Percentiles rank a stretch among this genome's conserved stretches.
Evolutionary conservation across 2,329 filamentous ascomycete genomes (phyloP).

Genomic region (Berkeleyomyces basicola): DNA sequence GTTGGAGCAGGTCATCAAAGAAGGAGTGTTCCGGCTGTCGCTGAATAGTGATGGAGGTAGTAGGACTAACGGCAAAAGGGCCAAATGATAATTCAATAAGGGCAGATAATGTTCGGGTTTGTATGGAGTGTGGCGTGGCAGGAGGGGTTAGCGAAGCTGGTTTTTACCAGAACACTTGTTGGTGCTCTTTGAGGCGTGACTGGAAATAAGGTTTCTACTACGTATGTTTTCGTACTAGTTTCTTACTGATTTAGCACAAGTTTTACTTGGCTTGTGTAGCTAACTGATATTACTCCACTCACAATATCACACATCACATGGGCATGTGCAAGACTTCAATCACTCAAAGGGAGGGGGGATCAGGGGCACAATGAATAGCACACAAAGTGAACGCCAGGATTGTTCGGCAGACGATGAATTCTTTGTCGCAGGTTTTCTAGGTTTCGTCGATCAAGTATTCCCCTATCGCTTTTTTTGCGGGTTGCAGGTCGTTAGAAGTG

Average conservation of each 20-base stretch:
- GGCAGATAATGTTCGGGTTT: neutral
- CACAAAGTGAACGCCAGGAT: too few relatives aligned
- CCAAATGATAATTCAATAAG: neutral
- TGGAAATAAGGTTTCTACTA: too few relatives aligned
- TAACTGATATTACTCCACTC: neutral
- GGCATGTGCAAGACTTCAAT: neutral
- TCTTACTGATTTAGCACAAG: neutral
- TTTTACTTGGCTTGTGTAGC: neutral
- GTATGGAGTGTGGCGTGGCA: neutral
- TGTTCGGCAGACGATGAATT: too few relatives aligned
- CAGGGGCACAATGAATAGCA: too few relatives aligned
- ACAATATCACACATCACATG: neutral
- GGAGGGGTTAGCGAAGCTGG: neutral
- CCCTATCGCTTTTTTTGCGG: too few relatives aligned
- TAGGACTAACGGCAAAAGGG: neutral
- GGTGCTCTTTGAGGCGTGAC: neutral
- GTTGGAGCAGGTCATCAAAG: slow-evolving; percentile 5
- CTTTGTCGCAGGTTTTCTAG: too few relatives aligned
- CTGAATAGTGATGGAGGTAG: slow-evolving; percentile 16
- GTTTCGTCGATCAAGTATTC: too few relatives aligned
- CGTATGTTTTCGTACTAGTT: neutral
- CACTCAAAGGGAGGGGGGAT: neutral
- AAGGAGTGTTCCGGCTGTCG: slow-evolving; percentile 17
- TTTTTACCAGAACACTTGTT: neutral
- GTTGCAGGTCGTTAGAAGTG: too few relatives aligned